phyloP scores from a whole-genome alignment of 2,329 filamentous ascomycete species.

The Colletotrichum sp. region DNA sequence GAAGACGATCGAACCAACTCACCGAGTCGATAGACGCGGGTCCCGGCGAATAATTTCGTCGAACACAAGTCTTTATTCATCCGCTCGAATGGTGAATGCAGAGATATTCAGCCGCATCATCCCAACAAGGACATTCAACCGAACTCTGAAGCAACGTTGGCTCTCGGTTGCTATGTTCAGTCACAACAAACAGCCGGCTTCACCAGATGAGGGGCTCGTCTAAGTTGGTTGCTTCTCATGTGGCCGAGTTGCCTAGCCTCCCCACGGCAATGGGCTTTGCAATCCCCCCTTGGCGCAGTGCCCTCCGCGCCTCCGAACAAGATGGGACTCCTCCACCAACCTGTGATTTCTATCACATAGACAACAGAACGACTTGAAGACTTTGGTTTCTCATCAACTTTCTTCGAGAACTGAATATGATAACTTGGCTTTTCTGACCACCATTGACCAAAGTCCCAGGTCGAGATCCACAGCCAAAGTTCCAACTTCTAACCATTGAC shows the following conservation, averaged over 20 bases:
- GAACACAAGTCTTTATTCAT: neutral
- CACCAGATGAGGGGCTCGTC: neutral
- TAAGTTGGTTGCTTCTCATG: neutral
- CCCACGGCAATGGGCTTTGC: neutral
- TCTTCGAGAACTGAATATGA: neutral
- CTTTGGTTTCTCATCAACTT: neutral
- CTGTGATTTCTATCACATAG: neutral
- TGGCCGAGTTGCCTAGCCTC: neutral
- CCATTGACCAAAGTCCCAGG: neutral
- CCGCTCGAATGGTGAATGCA: neutral
- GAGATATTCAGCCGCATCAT: neutral
- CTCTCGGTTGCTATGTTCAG: neutral
- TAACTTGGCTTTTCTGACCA: neutral
- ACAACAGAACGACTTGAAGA: neutral
- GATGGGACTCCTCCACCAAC: neutral
- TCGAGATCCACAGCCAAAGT: neutral
- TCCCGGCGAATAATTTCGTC: neutral
- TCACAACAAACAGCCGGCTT: neutral
- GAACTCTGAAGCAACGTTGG: neutral
- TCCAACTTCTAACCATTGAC: neutral
- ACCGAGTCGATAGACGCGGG: neutral
- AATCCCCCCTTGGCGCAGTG: neutral
- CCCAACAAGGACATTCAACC: neutral
- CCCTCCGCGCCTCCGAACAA: neutral
- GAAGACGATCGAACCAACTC: neutral